Conservation (phyloP, 2,329 filamentous ascomycete genomes). For the Ophiostoma ips region DNA sequence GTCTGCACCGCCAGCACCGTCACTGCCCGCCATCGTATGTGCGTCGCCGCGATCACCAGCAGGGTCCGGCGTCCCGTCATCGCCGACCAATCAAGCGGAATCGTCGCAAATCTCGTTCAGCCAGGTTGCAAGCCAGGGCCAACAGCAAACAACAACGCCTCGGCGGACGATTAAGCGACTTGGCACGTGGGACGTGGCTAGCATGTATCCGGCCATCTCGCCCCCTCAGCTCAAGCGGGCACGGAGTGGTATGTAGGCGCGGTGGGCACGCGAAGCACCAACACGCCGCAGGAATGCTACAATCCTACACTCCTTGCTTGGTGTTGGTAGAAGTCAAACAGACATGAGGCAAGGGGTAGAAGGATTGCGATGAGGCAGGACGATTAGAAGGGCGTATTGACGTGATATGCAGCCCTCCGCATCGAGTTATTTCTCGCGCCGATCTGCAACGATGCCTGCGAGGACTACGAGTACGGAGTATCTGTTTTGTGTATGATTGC, state of each 20-base stretch:
- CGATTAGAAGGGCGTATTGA: not conserved
- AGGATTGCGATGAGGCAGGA: not conserved
- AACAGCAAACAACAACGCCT: not conserved
- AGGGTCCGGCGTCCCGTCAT: not conserved
- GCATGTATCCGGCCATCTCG: constrained; percentile 1
- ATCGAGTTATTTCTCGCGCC: too few relatives aligned
- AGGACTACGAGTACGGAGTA: too few relatives aligned
- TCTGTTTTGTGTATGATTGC: too few relatives aligned
- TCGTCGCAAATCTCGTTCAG: not conserved
- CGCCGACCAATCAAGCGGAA: too few relatives aligned
- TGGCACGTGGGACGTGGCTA: not conserved
- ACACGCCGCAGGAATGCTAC: too few relatives aligned
- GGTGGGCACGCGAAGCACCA: not conserved
- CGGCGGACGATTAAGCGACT: not conserved
- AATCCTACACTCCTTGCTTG: too few relatives aligned
- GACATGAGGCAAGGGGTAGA: not conserved
- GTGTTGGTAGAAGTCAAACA: not conserved
- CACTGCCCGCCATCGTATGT: too few relatives aligned
- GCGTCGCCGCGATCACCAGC: not conserved
- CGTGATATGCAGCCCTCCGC: too few relatives aligned
- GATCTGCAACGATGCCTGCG: too few relatives aligned
- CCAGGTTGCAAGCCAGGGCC: not conserved
- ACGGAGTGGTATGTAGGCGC: not conserved
- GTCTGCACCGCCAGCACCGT: not conserved
- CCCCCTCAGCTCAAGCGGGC: constrained; percentile 11